These are phyloP conservation scores for Tilletia caries DNA, from an alignment of 1,284 basidiomycete genomes.

Conservation along the genomic window DNA sequence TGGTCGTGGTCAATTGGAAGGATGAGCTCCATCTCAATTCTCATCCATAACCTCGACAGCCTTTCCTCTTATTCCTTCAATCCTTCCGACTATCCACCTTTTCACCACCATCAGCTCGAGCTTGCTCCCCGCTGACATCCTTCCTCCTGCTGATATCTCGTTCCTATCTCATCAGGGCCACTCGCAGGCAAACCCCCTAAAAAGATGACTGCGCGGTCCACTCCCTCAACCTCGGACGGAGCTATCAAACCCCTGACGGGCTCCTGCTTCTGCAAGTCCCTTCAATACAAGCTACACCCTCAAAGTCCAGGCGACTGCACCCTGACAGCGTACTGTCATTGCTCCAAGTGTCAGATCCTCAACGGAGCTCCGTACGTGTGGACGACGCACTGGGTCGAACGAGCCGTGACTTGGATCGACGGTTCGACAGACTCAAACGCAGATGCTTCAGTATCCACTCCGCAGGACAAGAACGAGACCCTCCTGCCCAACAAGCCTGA, in stretches of 20 bases:
- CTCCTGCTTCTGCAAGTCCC: constrained; percentile 8
- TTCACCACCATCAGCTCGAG: no score
- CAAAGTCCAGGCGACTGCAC: constrained; percentile 21
- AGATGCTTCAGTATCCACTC: neutral
- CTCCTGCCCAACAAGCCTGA: constrained; percentile 18
- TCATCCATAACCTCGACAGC: no score
- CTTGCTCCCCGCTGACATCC: no score
- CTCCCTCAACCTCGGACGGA: no score
- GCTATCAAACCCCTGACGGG: neutral
- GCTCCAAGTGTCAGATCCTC: constrained; percentile 42
- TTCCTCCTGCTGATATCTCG: no score
- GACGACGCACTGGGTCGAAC: constrained; percentile 40
- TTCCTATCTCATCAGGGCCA: no score
- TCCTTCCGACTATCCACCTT: no score
- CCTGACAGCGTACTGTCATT: constrained; percentile 41
- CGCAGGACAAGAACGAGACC: neutral
- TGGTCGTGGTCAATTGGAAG: no score
- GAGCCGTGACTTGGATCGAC: constrained; percentile 32
- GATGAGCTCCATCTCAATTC: no score
- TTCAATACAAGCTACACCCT: neutral
- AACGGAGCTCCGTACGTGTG: constrained; percentile 42
- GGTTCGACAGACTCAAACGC: neutral
- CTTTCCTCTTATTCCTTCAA: no score
- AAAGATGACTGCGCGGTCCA: no score
- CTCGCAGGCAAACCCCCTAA: no score